phyloP scores from a whole-genome alignment of 306 rosid genomes.

The Carpinus fangiana region DNA sequence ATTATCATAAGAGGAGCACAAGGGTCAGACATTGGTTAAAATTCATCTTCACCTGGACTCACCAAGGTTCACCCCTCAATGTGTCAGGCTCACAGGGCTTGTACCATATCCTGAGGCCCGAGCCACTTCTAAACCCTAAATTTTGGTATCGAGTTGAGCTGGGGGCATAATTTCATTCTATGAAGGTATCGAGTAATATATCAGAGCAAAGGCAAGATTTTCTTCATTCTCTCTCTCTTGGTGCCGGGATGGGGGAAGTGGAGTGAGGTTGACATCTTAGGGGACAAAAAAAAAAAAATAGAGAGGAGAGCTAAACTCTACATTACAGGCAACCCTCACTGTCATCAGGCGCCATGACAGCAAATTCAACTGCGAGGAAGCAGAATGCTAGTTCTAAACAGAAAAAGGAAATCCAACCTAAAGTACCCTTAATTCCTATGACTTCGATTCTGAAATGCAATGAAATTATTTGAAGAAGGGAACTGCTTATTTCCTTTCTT shows the following conservation, averaged over 20 bases:
- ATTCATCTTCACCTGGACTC: neutral
- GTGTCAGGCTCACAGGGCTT: neutral
- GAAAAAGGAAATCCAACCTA: neutral
- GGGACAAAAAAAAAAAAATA: neutral
- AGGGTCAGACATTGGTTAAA: neutral
- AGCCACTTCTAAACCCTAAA: neutral
- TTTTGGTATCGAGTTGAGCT: neutral
- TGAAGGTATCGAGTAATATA: neutral
- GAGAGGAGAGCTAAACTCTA: neutral
- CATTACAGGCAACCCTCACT: neutral
- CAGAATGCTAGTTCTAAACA: neutral
- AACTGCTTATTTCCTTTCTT: neutral
- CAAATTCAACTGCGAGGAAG: slow-evolving; percentile 1
- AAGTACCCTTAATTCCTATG: neutral
- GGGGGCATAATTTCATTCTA: neutral
- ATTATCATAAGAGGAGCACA: neutral
- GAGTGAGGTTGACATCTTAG: neutral
- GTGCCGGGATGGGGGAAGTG: neutral
- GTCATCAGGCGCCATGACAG: neutral
- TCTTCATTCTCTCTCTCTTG: neutral
- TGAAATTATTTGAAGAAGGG: neutral
- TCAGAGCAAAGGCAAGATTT: neutral
- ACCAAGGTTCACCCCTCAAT: neutral
- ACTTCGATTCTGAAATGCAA: neutral
- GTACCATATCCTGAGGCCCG: neutral